These are phyloP conservation scores for Erodium moschatum DNA, from an alignment of 441 rosid species.

Conservation along the genomic window DNA sequence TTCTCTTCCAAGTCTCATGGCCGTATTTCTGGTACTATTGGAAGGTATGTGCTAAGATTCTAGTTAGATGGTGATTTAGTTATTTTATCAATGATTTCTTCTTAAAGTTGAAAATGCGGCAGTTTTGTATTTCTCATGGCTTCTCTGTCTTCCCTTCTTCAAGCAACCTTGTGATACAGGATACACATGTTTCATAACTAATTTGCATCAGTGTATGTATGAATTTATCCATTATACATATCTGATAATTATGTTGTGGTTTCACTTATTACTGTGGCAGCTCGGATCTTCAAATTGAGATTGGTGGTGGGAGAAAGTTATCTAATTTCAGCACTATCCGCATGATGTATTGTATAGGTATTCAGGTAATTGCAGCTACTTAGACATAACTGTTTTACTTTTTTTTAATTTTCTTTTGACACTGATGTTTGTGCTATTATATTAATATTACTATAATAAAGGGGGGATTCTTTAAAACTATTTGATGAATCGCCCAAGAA, in stretches of 20 bases:
- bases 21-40: slow-evolving; percentile 64
- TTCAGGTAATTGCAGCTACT: slow-evolving; percentile 46
- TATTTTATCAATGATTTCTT: slow-evolving; percentile 6
- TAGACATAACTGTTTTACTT: not conserved
- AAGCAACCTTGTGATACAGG: not conserved
- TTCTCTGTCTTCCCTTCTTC: not conserved
- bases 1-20: slow-evolving; percentile 82
- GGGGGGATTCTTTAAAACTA: too few species aligned
- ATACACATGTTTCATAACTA: slow-evolving; percentile 1
- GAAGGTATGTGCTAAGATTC: slow-evolving; percentile 45
- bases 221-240: not conserved
- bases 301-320: slow-evolving; percentile 90
- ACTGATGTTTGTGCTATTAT: not conserved
- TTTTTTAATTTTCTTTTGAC: not conserved
- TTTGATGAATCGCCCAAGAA: too few species aligned
- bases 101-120: not conserved
- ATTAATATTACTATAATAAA: too few species aligned
- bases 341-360: slow-evolving; percentile 66
- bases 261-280: slow-evolving; percentile 34
- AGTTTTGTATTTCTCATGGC: not conserved
- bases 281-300: slow-evolving; percentile 73
- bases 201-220: not conserved
- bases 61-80: not conserved
- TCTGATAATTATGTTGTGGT: slow-evolving; percentile 14
- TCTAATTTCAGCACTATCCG: slow-evolving; percentile 81